These are phyloP conservation scores for Papilionanthe hybrid DNA, from an alignment of 116 monocot species.

Conservation along the genomic window DNA sequence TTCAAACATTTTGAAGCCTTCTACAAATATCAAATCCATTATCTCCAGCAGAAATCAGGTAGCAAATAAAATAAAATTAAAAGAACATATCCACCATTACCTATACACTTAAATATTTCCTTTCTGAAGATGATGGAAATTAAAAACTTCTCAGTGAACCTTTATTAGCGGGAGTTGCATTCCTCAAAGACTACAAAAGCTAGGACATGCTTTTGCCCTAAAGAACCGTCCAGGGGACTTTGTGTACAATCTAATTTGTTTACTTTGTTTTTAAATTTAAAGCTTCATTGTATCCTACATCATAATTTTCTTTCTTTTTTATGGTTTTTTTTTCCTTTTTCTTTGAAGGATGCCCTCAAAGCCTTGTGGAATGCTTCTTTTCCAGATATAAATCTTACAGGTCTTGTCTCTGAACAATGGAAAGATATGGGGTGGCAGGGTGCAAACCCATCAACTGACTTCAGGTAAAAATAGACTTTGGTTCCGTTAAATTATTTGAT, in stretches of 20 bases:
- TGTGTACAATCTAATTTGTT: neutral
- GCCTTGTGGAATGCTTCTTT: slow-evolving; percentile 80
- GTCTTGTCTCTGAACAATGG: slow-evolving; percentile 84
- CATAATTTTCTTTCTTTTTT: neutral
- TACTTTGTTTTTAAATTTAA: neutral
- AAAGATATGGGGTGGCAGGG: slow-evolving; percentile 99
- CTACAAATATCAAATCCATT: neutral
- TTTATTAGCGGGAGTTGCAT: neutral
- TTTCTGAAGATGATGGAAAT: neutral
- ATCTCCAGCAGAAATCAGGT: neutral
- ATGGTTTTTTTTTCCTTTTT: neutral
- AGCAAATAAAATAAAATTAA: neutral
- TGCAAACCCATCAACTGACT: slow-evolving; percentile 84
- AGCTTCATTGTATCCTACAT: neutral
- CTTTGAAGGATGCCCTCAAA: slow-evolving; percentile 72
- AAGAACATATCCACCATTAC: neutral
- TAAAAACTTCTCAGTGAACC: neutral
- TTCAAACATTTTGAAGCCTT: neutral
- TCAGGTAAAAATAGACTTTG: slow-evolving; percentile 40
- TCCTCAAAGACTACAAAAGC: neutral
- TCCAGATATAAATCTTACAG: slow-evolving; percentile 58
- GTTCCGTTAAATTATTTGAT: neutral
- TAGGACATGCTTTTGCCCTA: neutral
- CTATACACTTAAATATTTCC: neutral
- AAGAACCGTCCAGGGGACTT: neutral